Evolutionary conservation across 2,329 filamentous ascomycete genomes (phyloP).

Genomic region (Hirsutella rhossiliensis): DNA sequence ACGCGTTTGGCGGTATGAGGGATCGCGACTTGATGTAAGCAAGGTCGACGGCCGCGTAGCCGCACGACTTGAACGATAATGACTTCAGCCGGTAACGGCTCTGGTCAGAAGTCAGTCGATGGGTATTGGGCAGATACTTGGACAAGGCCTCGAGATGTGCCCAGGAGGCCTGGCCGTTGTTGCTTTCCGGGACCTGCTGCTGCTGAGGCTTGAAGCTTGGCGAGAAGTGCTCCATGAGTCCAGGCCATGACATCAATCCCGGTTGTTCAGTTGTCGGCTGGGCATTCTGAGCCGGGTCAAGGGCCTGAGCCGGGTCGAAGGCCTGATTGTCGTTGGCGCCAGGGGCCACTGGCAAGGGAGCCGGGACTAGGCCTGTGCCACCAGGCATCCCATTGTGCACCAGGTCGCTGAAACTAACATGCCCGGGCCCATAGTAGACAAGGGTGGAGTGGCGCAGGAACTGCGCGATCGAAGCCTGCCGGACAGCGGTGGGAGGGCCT

Average conservation of each 20-base stretch:
- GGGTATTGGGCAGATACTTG: neutral
- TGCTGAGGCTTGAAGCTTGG: no score
- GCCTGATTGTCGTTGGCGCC: no score
- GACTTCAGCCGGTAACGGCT: conserved; percentile 19
- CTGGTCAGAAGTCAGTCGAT: conserved; percentile 5
- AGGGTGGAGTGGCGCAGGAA: neutral
- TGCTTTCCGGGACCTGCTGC: no score
- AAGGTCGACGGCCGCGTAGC: conserved; percentile 37
- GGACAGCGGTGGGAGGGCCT: conserved; percentile 23
- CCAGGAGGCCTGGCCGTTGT: neutral
- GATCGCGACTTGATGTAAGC: conserved; percentile 22
- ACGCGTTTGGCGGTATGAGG: conserved; percentile 13
- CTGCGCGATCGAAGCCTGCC: conserved; percentile 8
- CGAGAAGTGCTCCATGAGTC: no score
- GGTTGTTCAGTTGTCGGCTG: no score
- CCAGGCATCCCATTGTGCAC: conserved; percentile 3
- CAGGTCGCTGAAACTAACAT: neutral
- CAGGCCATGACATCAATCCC: no score
- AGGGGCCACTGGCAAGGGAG: no score
- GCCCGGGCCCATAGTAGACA: neutral
- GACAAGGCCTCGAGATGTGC: neutral
- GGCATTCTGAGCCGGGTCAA: no score
- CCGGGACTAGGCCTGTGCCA: no score
- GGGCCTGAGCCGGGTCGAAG: neutral
- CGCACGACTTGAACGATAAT: conserved; percentile 47